phyloP scores from a whole-genome alignment of 331 rosid genomes.

The Prunus yedoensis region DNA sequence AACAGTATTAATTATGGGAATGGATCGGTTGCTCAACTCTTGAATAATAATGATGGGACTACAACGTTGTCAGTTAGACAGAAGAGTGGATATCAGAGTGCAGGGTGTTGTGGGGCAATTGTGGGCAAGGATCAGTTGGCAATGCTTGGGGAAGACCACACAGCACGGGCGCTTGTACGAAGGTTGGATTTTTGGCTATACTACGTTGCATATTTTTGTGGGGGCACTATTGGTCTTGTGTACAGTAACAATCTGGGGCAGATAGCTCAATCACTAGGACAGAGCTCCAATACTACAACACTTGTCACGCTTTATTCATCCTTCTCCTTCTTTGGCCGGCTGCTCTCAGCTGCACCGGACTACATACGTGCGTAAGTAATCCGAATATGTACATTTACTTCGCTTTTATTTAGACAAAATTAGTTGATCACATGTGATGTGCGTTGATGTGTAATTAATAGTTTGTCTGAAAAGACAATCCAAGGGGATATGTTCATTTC shows the following conservation, averaged over 20 bases:
- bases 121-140: constrained; percentile 55
- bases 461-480: too few species aligned
- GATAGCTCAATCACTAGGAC: constrained; percentile 85
- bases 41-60: constrained; percentile 25
- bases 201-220: constrained; percentile 78
- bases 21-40: constrained; percentile 24
- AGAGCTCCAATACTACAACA: constrained; percentile 47
- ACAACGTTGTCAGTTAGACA: background rate
- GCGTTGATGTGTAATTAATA: background rate
- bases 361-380: constrained; percentile 66
- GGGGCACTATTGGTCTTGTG: constrained; percentile 95
- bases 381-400: background rate
- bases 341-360: constrained; percentile 94
- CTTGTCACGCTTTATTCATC: constrained; percentile 83
- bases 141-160: constrained; percentile 86
- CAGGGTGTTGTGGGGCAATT: constrained; percentile 42
- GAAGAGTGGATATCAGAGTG: constrained; percentile 30
- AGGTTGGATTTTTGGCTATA: constrained; percentile 91
- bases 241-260: constrained; percentile 96
- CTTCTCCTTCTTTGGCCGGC: constrained; percentile 93
- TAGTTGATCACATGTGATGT: background rate
- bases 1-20: constrained; percentile 29
- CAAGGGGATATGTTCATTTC: too few species aligned
- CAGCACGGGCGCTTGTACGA: constrained; percentile 47
- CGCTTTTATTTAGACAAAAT: background rate